Conservation (phyloP, 2,329 filamentous ascomycete species). For the Phyllosticta paracitricarpa region DNA sequence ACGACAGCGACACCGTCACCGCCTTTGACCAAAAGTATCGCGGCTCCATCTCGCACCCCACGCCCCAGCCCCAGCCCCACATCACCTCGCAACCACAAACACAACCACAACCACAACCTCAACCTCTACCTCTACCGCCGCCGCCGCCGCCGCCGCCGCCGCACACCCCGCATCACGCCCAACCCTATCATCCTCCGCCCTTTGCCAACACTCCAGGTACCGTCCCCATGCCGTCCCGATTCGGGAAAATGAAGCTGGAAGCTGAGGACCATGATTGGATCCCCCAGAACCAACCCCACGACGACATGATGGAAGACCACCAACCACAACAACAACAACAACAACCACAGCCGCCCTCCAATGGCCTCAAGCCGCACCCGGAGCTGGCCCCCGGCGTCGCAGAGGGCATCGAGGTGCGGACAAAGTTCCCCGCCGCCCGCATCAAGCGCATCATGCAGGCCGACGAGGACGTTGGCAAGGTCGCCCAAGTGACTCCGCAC, state of each 20-base stretch:
- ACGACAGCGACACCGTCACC: constrained; percentile 32
- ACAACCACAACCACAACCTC: constrained; percentile 16
- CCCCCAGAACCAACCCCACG: constrained; percentile 9
- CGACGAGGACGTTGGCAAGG: constrained; percentile 96
- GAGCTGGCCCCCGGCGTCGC: constrained; percentile 22
- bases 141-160: constrained; percentile 13
- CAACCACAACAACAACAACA: constrained; percentile 4
- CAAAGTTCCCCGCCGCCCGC: constrained; percentile 90
- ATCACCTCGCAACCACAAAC: background rate
- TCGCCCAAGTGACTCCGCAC: constrained; percentile 93
- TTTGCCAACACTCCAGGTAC: constrained; percentile 12
- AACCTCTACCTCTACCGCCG: constrained; percentile 17
- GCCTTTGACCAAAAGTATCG: constrained; percentile 22
- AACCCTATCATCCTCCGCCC: constrained; percentile 28
- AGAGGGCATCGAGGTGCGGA: constrained; percentile 66
- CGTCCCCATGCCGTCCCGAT: constrained; percentile 5
- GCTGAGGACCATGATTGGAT: background rate
- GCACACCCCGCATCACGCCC: constrained; percentile 18
- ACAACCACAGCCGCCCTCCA: constrained; percentile 4
- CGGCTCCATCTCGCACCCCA: constrained; percentile 17
- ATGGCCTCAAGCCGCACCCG: constrained; percentile 12
- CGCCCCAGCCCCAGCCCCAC: background rate
- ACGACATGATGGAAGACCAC: background rate
- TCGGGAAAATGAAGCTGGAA: constrained; percentile 7
- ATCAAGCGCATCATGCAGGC: constrained; percentile 99